A percentile compares a stretch with the other conserved stretches of the same genome.
These are phyloP conservation scores for Hypoxylon subgilvum DNA, from an alignment of 495 filamentous ascomycete genomes.

Conservation along the genomic window DNA sequence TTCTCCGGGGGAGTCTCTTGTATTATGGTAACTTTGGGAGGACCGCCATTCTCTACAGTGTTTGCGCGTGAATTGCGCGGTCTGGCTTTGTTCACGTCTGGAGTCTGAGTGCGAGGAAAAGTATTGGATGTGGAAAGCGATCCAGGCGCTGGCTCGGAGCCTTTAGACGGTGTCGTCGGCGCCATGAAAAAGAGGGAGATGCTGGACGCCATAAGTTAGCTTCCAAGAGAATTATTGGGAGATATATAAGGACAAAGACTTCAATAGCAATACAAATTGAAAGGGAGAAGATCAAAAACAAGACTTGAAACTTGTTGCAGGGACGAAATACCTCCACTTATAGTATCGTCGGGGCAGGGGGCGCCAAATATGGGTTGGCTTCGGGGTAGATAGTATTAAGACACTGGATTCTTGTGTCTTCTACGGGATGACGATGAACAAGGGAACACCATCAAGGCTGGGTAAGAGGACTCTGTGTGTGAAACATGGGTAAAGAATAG, in stretches of 20 bases:
- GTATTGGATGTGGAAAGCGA: slow-evolving; percentile 49
- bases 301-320: slow-evolving; percentile 27
- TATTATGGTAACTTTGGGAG: slow-evolving; percentile 48
- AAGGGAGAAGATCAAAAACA: background rate
- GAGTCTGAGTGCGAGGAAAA: slow-evolving; percentile 61
- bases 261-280: no score
- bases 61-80: slow-evolving; percentile 62
- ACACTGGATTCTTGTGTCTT: slow-evolving; percentile 16
- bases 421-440: slow-evolving; percentile 11
- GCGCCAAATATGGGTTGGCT: slow-evolving; percentile 8
- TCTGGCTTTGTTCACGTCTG: slow-evolving; percentile 48
- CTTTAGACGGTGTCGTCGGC: slow-evolving; percentile 44
- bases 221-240: no score
- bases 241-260: no score
- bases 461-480: no score
- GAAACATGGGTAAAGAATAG: no score
- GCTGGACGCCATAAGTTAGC: slow-evolving; percentile 18
- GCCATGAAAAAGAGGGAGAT: slow-evolving; percentile 35
- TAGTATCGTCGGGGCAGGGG: slow-evolving; percentile 8
- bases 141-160: slow-evolving; percentile 35
- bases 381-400: slow-evolving; percentile 5
- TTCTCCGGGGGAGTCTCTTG: slow-evolving; percentile 31
- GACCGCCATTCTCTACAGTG: slow-evolving; percentile 63
- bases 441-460: slow-evolving; percentile 20
- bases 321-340: slow-evolving; percentile 27